Base-by-base conservation (phyloP, 768 basidiomycete genomes). In the Sistotremastrum suecicum region DNA sequence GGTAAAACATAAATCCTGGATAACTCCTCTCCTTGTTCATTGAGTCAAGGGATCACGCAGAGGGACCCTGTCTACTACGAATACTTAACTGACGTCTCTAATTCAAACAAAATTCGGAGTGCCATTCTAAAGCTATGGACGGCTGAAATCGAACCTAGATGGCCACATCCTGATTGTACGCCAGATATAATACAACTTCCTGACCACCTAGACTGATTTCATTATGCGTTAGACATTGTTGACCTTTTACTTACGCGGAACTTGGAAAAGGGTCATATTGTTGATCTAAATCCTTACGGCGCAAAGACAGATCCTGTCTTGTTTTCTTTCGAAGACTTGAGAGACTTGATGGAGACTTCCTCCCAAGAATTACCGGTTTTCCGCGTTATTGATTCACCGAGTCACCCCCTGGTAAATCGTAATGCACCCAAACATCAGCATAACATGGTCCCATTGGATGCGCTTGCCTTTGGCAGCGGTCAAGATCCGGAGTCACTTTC, bases 391-490 rank as follows among this genome's bases (percentile, higher is more conserved):
- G 78, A 88, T 55, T 87, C 84, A 0, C 70, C 68, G 2, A 60
- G 71, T 5, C 88, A 94, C 59, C 85, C 85, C 0, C 70, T 70
- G 1, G 80, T 78, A 0, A 65, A 65, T 10, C 66, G 71, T 34
- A 85, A 78, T 50, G 75, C 79, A 1, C 92, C 92, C 2, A 64
- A 71, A 1, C 66, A 85, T 57, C 82, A 83, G 52, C 85, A 86
- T 60, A 94, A 90, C 55, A 92, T 90, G 81, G 69, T 92, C 33
- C 94, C 92, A 6, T 71, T 89, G 41, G 92, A 98, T 55, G 86
- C 84, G 3, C 63, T 94, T n/a, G 72, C 68, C 42, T 60, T 95
- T 55, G 81, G 88, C 53, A 72, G 71, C 42, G 92, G 91, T 3
- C 68, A 71, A 42, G 72, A 71, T 50, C 20, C 20, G 20, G 2